Evolutionary conservation across 169 alveolate genomes (phyloP).

Genomic region (Cryptosporidium sp.): DNA sequence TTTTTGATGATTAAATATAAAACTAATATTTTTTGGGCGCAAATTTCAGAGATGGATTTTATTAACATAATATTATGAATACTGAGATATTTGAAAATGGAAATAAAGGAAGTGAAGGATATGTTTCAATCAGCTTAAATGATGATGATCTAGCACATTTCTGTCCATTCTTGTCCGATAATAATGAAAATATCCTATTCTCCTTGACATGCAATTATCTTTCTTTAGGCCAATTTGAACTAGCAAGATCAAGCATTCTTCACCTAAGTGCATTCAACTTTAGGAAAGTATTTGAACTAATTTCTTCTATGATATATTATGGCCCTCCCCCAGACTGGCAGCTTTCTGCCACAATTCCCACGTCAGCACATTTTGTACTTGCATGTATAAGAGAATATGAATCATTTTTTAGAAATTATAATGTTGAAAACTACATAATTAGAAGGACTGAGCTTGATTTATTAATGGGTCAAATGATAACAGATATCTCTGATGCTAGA

Average conservation of each 20-base stretch:
- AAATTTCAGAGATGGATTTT: not conserved
- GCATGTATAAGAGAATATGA: constrained; percentile 52
- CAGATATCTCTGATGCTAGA: not conserved
- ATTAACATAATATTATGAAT: not conserved
- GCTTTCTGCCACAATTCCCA: constrained; percentile 42
- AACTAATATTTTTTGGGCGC: not conserved
- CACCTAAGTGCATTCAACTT: constrained; percentile 9
- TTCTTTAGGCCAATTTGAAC: constrained; percentile 66
- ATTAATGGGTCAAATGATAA: constrained; percentile 12
- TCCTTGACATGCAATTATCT: constrained; percentile 53
- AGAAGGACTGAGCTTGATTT: constrained; percentile 30
- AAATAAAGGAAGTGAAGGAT: not conserved
- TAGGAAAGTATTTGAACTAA: constrained; percentile 12
- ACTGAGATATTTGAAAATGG: not conserved
- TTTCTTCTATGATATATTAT: constrained; percentile 19
- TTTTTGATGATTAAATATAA: not conserved
- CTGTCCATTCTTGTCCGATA: constrained; percentile 5
- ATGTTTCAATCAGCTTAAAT: not conserved
- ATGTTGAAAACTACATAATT: not conserved
- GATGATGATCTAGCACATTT: not conserved
- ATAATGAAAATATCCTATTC: constrained; percentile 9
- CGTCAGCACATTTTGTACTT: constrained; percentile 55
- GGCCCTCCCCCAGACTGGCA: constrained; percentile 75
- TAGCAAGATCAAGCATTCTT: constrained; percentile 41
- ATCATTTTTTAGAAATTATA: not conserved